Base-by-base conservation (phyloP, 345 rosid genomes). In the Abelmoschus esculentus region DNA sequence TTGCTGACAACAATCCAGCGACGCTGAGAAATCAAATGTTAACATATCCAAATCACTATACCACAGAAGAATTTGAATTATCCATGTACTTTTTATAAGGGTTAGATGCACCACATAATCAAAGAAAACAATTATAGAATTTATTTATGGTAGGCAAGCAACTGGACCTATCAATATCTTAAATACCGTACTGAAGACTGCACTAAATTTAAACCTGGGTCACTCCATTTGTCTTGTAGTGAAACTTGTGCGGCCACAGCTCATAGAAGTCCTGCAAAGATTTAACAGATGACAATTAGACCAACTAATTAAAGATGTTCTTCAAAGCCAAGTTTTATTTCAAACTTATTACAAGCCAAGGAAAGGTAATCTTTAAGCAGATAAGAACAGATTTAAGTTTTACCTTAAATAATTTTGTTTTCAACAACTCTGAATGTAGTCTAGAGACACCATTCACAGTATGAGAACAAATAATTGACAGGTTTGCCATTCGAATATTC, bases 1-100 rank as follows among this genome's bases (percentile, higher is more conserved):
- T 80, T 83, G 82, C 84, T 80, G 66, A 83, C 86, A 28, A 83
- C 86, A 69, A 83, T 78, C 86, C 86, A 83, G 31, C 86, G 83
- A 57, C 83, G 81, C 86, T 83, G 82, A 74, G 71, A 74, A 67
- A 71, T 55, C 63, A 71, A 28, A 76, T 11, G 34, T 46, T 70
- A 76, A 67, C 12, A 64, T 14, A 58, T 75, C 74, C 71, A 76
- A 75, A 70, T 47, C 53, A 47, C 22, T 59, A 13, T 11, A 54
- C 42, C 40, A 26, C 4, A 40, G 40, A 66, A 59, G 72, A 54
- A 19, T 49, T 70, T 71, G 58, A 69, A 46, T 36, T 36, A 69
- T 62, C 6, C 50, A 34, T 40, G 29, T 49, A 47, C 7, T 49
- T 64, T 3, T 17, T 10, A 57, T 32, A 50, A 66, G 12, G 18